These are phyloP conservation scores for Backusella australiensis DNA, from an alignment of 192 early-diverging fungal genomes.

Conservation along the genomic window DNA sequence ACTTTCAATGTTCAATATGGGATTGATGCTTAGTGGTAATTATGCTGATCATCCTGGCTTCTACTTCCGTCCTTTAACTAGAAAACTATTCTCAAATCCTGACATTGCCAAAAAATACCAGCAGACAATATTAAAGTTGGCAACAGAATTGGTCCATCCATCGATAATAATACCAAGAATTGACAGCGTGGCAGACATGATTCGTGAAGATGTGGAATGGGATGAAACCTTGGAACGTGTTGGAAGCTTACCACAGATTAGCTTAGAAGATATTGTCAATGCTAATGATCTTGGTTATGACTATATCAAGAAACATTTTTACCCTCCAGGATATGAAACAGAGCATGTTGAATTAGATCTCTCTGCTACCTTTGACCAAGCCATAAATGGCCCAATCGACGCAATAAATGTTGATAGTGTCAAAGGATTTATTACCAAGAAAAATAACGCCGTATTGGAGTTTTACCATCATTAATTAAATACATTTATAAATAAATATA, in stretches of 20 bases:
- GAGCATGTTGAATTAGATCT: not conserved
- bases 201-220: constrained; percentile 13
- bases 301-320: not conserved
- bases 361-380: not conserved
- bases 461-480: not conserved
- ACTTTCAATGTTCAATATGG: not conserved
- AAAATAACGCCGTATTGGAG: not conserved
- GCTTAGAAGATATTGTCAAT: not conserved
- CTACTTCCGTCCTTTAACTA: not conserved
- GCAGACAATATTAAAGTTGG: not conserved
- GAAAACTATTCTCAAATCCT: not conserved
- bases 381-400: not conserved
- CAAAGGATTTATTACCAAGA: not conserved
- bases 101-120: not conserved
- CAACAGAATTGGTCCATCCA: not conserved
- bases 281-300: not conserved
- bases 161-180: not conserved
- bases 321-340: not conserved
- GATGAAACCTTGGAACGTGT: not conserved
- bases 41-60: constrained; percentile 14
- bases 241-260: not conserved
- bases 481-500: not conserved
- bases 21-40: constrained; percentile 8
- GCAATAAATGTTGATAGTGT: not conserved
- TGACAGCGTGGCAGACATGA: constrained; percentile 7